A percentile compares a stretch with the other conserved stretches of the same genome.
phyloP scores from a whole-genome alignment of 352 stramenopile genomes.

The Nothophytophthora sp. region DNA sequence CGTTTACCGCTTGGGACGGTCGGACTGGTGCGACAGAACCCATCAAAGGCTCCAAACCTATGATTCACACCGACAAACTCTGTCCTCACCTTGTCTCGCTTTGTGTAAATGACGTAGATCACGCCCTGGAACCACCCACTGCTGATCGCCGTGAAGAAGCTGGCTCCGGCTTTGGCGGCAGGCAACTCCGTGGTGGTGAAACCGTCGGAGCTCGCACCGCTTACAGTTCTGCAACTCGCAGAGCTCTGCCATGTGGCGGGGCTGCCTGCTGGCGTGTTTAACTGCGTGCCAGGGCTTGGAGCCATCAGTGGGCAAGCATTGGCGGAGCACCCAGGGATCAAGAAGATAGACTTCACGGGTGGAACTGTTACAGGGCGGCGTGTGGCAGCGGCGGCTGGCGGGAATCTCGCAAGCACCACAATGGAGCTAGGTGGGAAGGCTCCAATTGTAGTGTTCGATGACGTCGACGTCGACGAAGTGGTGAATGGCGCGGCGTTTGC shows the following conservation, averaged over 20 bases:
- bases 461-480: slow-evolving; percentile 62
- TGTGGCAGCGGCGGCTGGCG: slow-evolving; percentile 36
- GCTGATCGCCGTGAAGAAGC: slow-evolving; percentile 80
- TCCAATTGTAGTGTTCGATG: slow-evolving; percentile 64
- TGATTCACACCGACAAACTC: no score
- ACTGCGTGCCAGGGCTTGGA: slow-evolving; percentile 44
- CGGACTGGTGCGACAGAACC: slow-evolving; percentile 28
- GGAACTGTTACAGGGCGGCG: slow-evolving; percentile 35
- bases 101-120: slow-evolving; percentile 37
- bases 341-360: slow-evolving; percentile 65
- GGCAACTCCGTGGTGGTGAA: slow-evolving; percentile 89
- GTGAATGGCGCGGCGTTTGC: slow-evolving; percentile 69
- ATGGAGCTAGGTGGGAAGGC: slow-evolving; percentile 79
- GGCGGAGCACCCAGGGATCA: slow-evolving; percentile 30
- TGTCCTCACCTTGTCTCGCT: not conserved
- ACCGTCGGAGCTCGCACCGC: slow-evolving; percentile 78
- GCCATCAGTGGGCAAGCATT: slow-evolving; percentile 37
- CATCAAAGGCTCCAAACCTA: not conserved
- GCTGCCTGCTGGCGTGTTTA: slow-evolving; percentile 47
- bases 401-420: slow-evolving; percentile 46
- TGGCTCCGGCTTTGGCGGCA: slow-evolving; percentile 59
- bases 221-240: slow-evolving; percentile 49
- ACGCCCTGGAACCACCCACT: slow-evolving; percentile 85
- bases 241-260: slow-evolving; percentile 40
- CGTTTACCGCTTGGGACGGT: slow-evolving; percentile 64